A percentile compares a stretch with the other conserved stretches of the same genome.
These are phyloP conservation scores for Fraxinus ornus DNA, from an alignment of 305 asterid genomes.

Conservation along the genomic window DNA sequence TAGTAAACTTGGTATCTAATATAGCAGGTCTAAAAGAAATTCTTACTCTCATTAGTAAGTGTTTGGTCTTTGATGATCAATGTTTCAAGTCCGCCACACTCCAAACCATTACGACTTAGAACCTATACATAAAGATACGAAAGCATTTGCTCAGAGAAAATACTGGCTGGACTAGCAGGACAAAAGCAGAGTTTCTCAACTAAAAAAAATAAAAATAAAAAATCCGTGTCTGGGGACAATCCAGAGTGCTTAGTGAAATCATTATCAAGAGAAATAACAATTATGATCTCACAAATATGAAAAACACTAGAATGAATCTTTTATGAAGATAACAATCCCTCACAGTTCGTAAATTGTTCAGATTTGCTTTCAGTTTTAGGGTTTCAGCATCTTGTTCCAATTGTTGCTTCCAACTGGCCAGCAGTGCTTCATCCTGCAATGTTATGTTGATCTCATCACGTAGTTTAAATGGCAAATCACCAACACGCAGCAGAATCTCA, in stretches of 20 bases:
- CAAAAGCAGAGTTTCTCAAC: not conserved
- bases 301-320: not conserved
- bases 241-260: not conserved
- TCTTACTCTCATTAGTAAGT: constrained; percentile 63
- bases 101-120: constrained; percentile 56
- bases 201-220: not conserved
- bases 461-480: constrained; percentile 21
- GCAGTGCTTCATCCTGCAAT: constrained; percentile 64
- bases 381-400: constrained; percentile 71
- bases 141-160: not conserved
- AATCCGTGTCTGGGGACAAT: not conserved
- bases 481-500: constrained; percentile 5
- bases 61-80: constrained; percentile 58
- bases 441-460: constrained; percentile 24
- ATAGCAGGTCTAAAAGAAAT: constrained; percentile 1
- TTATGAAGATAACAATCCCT: constrained; percentile 22
- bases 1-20: not conserved
- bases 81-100: constrained; percentile 55
- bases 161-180: not conserved
- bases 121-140: constrained; percentile 42
- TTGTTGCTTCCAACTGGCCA: constrained; percentile 70
- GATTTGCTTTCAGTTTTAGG: constrained; percentile 62
- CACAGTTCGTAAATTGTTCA: constrained; percentile 63
- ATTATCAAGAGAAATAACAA: not conserved
- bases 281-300: not conserved